Conservation (phyloP, 768 basidiomycete species). For the Naganishia onofrii region DNA sequence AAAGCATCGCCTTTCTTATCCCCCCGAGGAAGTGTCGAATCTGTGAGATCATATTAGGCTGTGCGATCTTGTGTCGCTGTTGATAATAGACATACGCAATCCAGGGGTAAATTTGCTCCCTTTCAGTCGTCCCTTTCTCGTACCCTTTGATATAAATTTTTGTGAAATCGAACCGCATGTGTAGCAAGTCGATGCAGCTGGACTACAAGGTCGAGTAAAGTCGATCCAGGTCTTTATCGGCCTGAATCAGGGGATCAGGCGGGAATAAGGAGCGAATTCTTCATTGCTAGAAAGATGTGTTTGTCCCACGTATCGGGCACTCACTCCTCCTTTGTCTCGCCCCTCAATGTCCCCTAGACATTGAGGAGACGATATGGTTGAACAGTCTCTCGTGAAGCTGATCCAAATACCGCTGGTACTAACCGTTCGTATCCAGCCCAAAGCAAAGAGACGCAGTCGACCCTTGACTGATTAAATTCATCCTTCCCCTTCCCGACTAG, state of each 20-base stretch:
- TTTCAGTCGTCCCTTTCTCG: neutral
- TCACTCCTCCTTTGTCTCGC: neutral
- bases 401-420: too few relatives aligned
- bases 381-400: too few relatives aligned
- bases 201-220: too few relatives aligned
- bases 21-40: too few relatives aligned
- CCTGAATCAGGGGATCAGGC: neutral
- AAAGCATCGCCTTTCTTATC: too few relatives aligned
- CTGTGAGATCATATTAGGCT: too few relatives aligned
- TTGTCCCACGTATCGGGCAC: neutral
- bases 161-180: too few relatives aligned
- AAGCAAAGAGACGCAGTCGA: too few relatives aligned
- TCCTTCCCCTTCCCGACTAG: neutral
- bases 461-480: neutral
- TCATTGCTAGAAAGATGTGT: neutral
- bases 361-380: neutral
- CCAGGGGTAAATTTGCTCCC: neutral
- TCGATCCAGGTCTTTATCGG: too few relatives aligned
- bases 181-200: too few relatives aligned
- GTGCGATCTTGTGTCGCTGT: neutral
- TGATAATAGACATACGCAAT: neutral
- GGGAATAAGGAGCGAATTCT: neutral
- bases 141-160: neutral
- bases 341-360: neutral
- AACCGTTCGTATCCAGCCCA: too few relatives aligned